Evolutionary conservation across 2,329 filamentous ascomycete genomes (phyloP).

Genomic region (Botrytis sinoallii): DNA sequence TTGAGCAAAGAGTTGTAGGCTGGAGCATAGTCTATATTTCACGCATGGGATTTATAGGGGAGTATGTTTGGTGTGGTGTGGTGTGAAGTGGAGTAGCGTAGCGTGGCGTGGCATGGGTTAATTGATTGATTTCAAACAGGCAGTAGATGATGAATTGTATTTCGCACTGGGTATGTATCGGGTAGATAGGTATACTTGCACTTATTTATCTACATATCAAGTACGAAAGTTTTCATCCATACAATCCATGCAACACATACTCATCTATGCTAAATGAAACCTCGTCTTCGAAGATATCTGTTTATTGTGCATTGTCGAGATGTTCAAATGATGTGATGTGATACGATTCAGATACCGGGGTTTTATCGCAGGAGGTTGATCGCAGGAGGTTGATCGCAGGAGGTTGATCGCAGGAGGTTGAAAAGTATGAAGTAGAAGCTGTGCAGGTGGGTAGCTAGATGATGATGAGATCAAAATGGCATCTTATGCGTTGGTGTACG

Average conservation of each 20-base stretch:
- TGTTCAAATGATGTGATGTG: not conserved
- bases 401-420: not conserved
- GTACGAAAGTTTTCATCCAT: not conserved
- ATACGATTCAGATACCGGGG: not conserved
- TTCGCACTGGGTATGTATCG: not conserved
- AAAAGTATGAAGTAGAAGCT: not conserved
- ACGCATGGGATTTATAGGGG: not conserved
- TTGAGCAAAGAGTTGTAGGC: not conserved
- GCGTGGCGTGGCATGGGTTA: not conserved
- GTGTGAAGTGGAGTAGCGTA: not conserved
- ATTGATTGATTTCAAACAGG: not conserved
- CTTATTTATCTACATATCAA: not conserved
- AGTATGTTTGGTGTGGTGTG: not conserved
- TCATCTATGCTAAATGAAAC: not conserved
- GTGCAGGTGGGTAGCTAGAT: not conserved
- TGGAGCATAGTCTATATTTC: not conserved
- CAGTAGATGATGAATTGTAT: slow-evolving; percentile 1
- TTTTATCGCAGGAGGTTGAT: not conserved
- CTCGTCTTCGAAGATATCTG: not conserved
- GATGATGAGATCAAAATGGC: not conserved
- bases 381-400: not conserved
- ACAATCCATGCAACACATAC: not conserved
- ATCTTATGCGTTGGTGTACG: not conserved
- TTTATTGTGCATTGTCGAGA: not conserved
- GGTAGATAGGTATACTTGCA: not conserved